Percentiles rank a stretch among this genome's conserved stretches.
These are phyloP conservation scores for Cordyceps javanica DNA, from an alignment of 2,329 filamentous ascomycete species.

Conservation along the genomic window DNA sequence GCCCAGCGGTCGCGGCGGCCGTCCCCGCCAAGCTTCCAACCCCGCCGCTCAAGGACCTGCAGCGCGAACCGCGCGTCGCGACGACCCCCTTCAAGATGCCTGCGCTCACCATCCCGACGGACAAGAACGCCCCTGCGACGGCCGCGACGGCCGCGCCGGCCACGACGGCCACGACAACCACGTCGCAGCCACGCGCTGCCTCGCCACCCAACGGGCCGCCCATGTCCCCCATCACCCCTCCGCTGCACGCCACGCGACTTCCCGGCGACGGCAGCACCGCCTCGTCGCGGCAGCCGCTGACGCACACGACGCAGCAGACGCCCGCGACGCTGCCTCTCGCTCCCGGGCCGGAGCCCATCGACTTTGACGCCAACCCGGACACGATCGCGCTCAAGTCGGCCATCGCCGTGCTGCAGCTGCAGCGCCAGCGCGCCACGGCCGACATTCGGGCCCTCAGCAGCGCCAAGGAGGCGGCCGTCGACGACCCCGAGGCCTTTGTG, in stretches of 20 bases:
- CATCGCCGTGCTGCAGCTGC: slow-evolving; percentile 80
- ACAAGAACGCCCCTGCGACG: neutral
- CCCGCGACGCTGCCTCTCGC: slow-evolving; percentile 36
- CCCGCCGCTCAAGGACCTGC: neutral
- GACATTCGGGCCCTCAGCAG: slow-evolving; percentile 67
- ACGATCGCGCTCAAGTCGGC: slow-evolving; percentile 80
- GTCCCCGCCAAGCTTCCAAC: neutral
- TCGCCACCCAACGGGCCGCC: slow-evolving; percentile 42
- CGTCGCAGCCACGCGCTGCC: slow-evolving; percentile 25
- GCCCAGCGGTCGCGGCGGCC: neutral
- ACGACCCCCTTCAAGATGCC: neutral
- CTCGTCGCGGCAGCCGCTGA: slow-evolving; percentile 22
- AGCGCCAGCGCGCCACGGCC: slow-evolving; percentile 68
- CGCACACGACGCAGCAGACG: slow-evolving; percentile 38
- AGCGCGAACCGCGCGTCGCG: neutral
- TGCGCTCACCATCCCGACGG: slow-evolving; percentile 4
- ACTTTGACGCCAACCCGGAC: slow-evolving; percentile 68
- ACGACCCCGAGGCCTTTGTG: slow-evolving; percentile 66
- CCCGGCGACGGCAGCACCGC: slow-evolving; percentile 14
- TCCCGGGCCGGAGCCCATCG: slow-evolving; percentile 46
- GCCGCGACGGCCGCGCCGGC: neutral
- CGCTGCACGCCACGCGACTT: slow-evolving; percentile 33
- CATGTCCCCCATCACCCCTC: slow-evolving; percentile 51
- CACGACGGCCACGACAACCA: slow-evolving; percentile 7
- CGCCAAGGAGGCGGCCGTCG: slow-evolving; percentile 64